Conservation (phyloP, 352 stramenopile species). For the Phytophthora sansomeana region DNA sequence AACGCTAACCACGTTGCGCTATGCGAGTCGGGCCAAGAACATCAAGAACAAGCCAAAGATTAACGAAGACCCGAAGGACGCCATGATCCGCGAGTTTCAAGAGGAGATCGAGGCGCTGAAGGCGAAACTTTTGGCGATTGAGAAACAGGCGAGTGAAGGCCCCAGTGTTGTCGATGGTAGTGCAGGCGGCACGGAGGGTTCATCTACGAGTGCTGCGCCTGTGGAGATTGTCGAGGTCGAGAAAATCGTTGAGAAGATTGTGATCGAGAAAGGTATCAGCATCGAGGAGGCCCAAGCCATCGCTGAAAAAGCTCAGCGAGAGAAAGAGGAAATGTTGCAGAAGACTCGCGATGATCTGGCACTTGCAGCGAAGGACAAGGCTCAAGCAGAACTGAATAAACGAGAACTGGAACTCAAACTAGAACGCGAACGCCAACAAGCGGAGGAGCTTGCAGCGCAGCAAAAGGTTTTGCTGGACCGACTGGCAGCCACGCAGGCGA, state of each 20-base stretch:
- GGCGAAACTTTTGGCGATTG: constrained; percentile 71
- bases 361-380: constrained; percentile 81
- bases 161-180: constrained; percentile 13
- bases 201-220: constrained; percentile 4
- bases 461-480: constrained; percentile 87
- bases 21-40: constrained; percentile 99
- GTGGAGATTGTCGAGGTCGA: constrained; percentile 73
- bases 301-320: constrained; percentile 70
- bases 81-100: constrained; percentile 98
- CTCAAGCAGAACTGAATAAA: constrained; percentile 86
- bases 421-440: constrained; percentile 86
- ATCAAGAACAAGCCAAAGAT: constrained; percentile 99
- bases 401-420: constrained; percentile 89
- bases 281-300: constrained; percentile 81
- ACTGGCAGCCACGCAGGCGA: constrained; percentile 92
- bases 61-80: constrained; percentile 98
- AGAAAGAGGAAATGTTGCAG: constrained; percentile 81
- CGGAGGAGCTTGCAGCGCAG: constrained; percentile 69
- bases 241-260: constrained; percentile 86
- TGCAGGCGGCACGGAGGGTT: neutral
- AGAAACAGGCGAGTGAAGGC: constrained; percentile 50
- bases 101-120: constrained; percentile 96
- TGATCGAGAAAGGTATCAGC: constrained; percentile 87
- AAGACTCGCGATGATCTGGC: constrained; percentile 76
- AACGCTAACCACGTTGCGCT: constrained; percentile 94